phyloP scores from a whole-genome alignment of 345 rosid genomes.

The Rhodamnia rubescens region DNA sequence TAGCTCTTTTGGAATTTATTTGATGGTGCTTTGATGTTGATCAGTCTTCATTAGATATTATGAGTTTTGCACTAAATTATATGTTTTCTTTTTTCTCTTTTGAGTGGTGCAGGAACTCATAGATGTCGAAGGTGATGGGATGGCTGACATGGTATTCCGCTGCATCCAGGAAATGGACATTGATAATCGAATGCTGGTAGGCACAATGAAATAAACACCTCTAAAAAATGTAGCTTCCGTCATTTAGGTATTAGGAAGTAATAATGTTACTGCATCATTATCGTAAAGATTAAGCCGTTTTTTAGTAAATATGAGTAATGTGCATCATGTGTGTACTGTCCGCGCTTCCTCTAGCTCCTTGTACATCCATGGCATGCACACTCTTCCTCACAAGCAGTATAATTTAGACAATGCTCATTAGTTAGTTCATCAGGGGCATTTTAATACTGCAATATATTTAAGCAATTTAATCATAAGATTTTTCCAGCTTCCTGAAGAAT shows the following conservation, averaged over 20 bases:
- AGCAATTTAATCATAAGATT: neutral
- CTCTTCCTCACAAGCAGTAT: too few species aligned
- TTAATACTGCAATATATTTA: neutral
- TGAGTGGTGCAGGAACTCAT: conserved; percentile 58
- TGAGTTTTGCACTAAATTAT: neutral
- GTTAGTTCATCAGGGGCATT: neutral
- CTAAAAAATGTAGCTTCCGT: neutral
- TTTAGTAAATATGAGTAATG: neutral
- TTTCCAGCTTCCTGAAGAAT: neutral
- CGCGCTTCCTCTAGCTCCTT: neutral
- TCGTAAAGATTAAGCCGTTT: neutral
- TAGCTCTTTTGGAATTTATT: neutral
- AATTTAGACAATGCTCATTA: neutral
- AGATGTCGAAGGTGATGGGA: conserved; percentile 99
- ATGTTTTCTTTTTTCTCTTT: neutral
- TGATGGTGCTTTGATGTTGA: neutral
- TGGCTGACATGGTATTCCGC: conserved; percentile 99
- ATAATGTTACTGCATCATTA: neutral
- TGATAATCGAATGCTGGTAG: conserved; percentile 93
- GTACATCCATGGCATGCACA: neutral
- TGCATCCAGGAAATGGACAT: conserved; percentile 99
- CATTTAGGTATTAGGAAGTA: neutral
- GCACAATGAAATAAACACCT: neutral
- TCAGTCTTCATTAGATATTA: neutral
- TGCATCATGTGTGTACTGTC: neutral